Evolutionary conservation across 768 basidiomycete genomes (phyloP).

Genomic region (Auricularia auricula-judae): DNA sequence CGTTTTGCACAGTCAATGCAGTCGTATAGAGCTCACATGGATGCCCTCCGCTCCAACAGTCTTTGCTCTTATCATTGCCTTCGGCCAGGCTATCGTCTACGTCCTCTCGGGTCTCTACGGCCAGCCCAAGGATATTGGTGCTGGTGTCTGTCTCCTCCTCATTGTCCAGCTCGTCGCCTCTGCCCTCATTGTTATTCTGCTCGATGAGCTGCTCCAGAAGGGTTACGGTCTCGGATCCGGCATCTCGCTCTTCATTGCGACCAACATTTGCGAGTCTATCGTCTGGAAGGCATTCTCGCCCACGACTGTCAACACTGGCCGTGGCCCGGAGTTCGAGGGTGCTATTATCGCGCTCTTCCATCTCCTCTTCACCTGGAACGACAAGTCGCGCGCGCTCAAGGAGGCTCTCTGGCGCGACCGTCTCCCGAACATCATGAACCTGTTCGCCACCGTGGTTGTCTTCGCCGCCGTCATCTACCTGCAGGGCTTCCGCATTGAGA

Average conservation of each 20-base stretch:
- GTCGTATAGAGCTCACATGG: not conserved
- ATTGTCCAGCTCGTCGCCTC: constrained; percentile 94
- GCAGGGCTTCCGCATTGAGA: constrained; percentile 97
- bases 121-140: constrained; percentile 83
- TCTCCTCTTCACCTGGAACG: constrained; percentile 94
- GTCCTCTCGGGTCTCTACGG: constrained; percentile 96
- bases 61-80: constrained; percentile 90
- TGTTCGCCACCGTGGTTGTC: constrained; percentile 82
- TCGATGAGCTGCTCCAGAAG: constrained; percentile 97
- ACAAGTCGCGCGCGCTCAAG: constrained; percentile 91
- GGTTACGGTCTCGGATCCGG: constrained; percentile 98
- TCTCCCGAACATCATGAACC: constrained; percentile 95
- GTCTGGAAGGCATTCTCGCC: constrained; percentile 99
- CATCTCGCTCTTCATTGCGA: constrained; percentile 97
- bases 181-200: constrained; percentile 91
- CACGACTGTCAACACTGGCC: constrained; percentile 94
- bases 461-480: constrained; percentile 96
- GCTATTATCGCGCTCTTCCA: constrained; percentile 96
- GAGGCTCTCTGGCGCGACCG: constrained; percentile 98
- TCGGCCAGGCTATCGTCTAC: constrained; percentile 95
- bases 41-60: constrained; percentile 35
- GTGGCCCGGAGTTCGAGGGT: constrained; percentile 96
- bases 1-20: not conserved
- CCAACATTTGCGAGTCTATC: constrained; percentile 99
- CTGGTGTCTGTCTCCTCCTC: constrained; percentile 92